Evolutionary conservation across 768 basidiomycete species (phyloP), one percentile per base, ranked within the genome.

Genomic region (Tricholoma hemisulphureum): DNA sequence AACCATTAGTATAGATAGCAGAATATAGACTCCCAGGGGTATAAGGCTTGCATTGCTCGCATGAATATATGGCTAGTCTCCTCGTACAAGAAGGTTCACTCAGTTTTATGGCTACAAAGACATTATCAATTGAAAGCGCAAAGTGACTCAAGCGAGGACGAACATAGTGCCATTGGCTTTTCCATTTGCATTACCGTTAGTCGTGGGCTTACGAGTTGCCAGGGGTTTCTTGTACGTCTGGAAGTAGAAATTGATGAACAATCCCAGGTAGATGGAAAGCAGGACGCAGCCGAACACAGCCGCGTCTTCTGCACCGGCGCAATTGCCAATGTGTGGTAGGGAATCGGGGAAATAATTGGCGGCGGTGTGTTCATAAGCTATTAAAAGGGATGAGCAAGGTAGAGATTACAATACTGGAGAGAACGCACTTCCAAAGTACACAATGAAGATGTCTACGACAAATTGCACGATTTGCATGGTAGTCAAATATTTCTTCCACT

Each of bases 401-500:
- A 37, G 60, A 58, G 58, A 49, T 21, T 23, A 14, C 53, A 4
- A 18, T 21, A 51, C 16, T 21, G 8, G 7, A 58, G 56, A 31
- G 16, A 26, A 88, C 95, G 65, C 69, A 93, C 95, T 95, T 69
- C 93, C 97, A 64, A 95, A 97, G 81, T 97, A 98, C 60, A 95
- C 92, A 56, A 90, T 76, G 72, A 82, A 83, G 18, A 99, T 76
- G 75, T 99, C 96, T 68, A 98, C 87, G 61, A 98, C 74, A 71
- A 98, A 99, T 75, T 99, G 97, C 21, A 82, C 82, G 66, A 99
- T 99, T 77, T 99, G 97, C 88, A 99, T 89, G 23, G 83, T 86
- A 37, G 97, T 99, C 60, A 98, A 74, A 75, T 99, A 95, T 74
- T 95, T 95, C 81, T 99, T 99, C 97, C 97, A 99, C 96, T 95